A percentile compares a stretch with the other conserved stretches of the same genome.
Conservation (phyloP, 257 asterid genomes). For the Mitragyna speciosa region DNA sequence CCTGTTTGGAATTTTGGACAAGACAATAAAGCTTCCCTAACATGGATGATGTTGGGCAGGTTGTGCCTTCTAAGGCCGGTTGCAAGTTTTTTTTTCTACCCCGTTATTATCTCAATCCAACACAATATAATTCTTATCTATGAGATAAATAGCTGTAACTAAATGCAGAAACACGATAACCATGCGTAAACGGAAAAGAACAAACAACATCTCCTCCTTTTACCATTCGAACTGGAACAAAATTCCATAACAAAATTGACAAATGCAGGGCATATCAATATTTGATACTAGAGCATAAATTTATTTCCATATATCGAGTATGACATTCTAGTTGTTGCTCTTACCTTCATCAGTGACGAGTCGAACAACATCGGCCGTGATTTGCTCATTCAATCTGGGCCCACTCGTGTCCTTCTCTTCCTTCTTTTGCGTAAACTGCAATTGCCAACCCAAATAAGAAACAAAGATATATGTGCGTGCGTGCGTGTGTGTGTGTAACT, state of each 20-base stretch:
- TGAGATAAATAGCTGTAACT: background rate
- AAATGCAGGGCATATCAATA: background rate
- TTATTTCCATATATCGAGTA: background rate
- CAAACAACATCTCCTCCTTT: background rate
- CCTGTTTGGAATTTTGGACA: background rate
- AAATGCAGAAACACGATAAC: background rate
- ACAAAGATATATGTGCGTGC: too few relatives aligned
- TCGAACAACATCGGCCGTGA: slow-evolving; percentile 55
- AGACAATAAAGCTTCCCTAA: background rate
- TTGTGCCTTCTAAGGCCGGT: background rate
- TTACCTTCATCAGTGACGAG: slow-evolving; percentile 75
- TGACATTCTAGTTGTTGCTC: background rate
- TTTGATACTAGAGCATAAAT: background rate
- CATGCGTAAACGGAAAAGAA: too few relatives aligned
- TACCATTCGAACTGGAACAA: background rate
- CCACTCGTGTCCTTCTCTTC: slow-evolving; percentile 47
- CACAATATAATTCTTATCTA: background rate
- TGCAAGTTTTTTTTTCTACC: background rate
- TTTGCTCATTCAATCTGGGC: slow-evolving; percentile 64
- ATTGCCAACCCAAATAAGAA: background rate
- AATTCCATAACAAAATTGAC: background rate
- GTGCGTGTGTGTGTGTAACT: too few relatives aligned
- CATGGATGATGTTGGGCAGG: background rate
- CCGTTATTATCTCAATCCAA: too few relatives aligned
- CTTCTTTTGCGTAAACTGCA: slow-evolving; percentile 44